Base-by-base conservation (phyloP, 805 yeast genomes). In the Monosporozyma siamensis region DNA sequence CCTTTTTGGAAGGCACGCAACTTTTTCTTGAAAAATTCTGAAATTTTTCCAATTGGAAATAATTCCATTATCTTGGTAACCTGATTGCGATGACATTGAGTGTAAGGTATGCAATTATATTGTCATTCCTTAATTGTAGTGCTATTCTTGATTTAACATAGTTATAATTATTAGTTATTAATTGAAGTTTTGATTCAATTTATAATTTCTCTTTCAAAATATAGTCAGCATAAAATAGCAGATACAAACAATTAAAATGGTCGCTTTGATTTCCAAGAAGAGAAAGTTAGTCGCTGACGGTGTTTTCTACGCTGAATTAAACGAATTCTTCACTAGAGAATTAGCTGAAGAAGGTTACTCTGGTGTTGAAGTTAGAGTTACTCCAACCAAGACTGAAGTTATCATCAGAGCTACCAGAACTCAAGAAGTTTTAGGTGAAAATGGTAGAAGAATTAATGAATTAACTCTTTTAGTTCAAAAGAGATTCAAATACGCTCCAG, bases 281-380 rank as follows among this genome's bases (percentile, higher is more conserved):
- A 89, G 97, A 86, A 89, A 89, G 89, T 84, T 89, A 69, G 97
- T 92, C 70, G 96, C 96, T 74, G 98, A 92, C 81, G 98, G 98
- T 86, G 98, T 92, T 67, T 87, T 92, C 82, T 92, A 82, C 95
- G 98, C 98, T 74, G 98, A 92, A 79, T 78, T 92, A 69, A 92
- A 92, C 82, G 98, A 92, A 79, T 92, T 92, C 92, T 92, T 92
- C 88, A 87, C 97, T 81, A 90, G 98, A 80, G 98, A 92, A 76
- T 84, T 92, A 68, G 95, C 98, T 64, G 98, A 92, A 79, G 96
- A 92, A 77, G 98, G 98, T 71, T 92, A 92, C 82, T 92, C 98
- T 65, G 98, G 98, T 78, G 95, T 92, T 67, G 98, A 92, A 78
- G 96, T 92, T 71, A 86, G 97, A 78, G 85, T 86, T 68, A 87